These are phyloP conservation scores for Sugiyamaella castrensis DNA, from an alignment of 1,139 yeast genomes.

Conservation along the genomic window DNA sequence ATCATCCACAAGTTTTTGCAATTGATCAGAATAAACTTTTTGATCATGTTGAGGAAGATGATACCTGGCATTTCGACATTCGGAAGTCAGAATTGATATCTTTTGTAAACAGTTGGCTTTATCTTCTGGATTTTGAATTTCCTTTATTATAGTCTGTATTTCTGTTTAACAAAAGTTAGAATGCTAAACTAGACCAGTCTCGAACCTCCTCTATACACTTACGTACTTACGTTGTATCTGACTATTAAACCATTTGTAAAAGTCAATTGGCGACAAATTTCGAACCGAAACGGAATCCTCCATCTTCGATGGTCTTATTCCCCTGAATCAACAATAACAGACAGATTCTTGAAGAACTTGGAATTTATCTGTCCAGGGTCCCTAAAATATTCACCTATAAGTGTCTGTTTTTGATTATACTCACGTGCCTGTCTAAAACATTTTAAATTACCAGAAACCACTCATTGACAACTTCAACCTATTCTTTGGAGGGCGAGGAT, in stretches of 20 bases:
- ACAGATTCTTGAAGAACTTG: too few species aligned
- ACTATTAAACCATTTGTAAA: conserved; percentile 15
- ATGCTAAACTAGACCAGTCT: conserved; percentile 12
- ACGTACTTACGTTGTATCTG: conserved; percentile 6
- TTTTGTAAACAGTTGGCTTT: conserved; percentile 15
- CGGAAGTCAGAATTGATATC: conserved; percentile 17
- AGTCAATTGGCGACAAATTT: conserved; percentile 10
- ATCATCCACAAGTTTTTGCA: conserved; percentile 17
- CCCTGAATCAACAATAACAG: too few species aligned
- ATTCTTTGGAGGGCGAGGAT: too few species aligned
- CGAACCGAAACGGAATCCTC: not conserved
- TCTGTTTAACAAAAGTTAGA: too few species aligned
- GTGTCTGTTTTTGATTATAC: too few species aligned
- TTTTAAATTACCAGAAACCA: too few species aligned
- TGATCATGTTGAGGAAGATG: conserved; percentile 26
- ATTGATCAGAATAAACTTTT: conserved; percentile 22
- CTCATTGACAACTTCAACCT: too few species aligned
- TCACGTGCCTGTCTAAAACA: too few species aligned
- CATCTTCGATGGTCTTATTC: not conserved
- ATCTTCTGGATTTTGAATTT: conserved; percentile 11
- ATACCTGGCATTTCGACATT: conserved; percentile 22
- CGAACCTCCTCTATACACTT: not conserved
- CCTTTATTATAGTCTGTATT: not conserved
- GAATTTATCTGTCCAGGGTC: too few species aligned
- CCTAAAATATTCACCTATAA: too few species aligned